These are phyloP conservation scores for Ramalina intermedia DNA, from an alignment of 495 filamentous ascomycete species.

Conservation along the genomic window DNA sequence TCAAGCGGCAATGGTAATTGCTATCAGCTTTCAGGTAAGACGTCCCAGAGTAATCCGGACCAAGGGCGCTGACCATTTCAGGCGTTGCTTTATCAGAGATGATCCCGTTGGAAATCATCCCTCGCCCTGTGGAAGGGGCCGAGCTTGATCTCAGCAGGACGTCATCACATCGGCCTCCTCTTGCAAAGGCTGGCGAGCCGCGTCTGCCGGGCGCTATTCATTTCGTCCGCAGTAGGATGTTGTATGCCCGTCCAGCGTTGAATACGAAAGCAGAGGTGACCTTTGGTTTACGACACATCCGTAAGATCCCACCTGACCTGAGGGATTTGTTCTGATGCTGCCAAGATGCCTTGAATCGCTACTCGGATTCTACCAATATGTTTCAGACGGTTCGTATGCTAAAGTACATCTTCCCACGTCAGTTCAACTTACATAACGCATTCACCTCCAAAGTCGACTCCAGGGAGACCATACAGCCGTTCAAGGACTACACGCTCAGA, in stretches of 20 bases:
- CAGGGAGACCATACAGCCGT: slow-evolving; percentile 48
- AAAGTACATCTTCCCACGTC: slow-evolving; percentile 86
- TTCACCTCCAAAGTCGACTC: slow-evolving; percentile 55
- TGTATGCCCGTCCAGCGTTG: slow-evolving; percentile 62
- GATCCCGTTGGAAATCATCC: slow-evolving; percentile 14
- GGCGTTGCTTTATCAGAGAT: slow-evolving; percentile 34
- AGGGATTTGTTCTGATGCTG: slow-evolving; percentile 3
- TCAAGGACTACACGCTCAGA: slow-evolving; percentile 70
- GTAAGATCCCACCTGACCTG: slow-evolving; percentile 36
- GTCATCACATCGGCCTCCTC: too few relatives aligned
- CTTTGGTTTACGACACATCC: slow-evolving; percentile 66
- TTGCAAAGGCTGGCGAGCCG: neutral
- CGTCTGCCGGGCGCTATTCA: slow-evolving; percentile 41
- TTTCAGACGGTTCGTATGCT: slow-evolving; percentile 55
- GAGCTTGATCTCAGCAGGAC: neutral
- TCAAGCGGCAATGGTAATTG: slow-evolving; percentile 44
- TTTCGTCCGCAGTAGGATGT: slow-evolving; percentile 72
- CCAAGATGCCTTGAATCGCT: slow-evolving; percentile 76
- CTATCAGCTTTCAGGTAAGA: slow-evolving; percentile 66
- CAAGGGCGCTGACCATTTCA: slow-evolving; percentile 8
- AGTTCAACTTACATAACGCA: slow-evolving; percentile 85
- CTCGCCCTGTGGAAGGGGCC: neutral
- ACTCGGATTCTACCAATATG: slow-evolving; percentile 32
- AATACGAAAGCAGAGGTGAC: slow-evolving; percentile 50
- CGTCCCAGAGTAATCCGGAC: neutral